phyloP scores from a whole-genome alignment of 2,329 filamentous ascomycete genomes.

The Cadophora malorum region DNA sequence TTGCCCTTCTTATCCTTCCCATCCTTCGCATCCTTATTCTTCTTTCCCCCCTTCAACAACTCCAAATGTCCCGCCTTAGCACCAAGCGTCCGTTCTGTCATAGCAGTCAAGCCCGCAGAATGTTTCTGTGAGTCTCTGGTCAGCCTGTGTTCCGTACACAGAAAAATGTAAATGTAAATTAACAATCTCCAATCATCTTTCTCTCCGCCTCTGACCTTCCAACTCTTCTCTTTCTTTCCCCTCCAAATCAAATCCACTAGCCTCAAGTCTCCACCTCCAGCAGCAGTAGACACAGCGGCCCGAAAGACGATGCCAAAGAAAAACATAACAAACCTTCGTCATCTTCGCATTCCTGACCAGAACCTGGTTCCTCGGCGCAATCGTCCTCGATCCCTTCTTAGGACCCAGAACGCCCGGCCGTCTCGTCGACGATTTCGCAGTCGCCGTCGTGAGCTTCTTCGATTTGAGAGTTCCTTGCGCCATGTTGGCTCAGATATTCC shows the following conservation, averaged over 20 bases:
- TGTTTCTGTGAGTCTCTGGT: constrained; percentile 56
- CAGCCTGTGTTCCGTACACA: constrained; percentile 8
- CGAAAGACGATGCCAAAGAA: not conserved
- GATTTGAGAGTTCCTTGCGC: constrained; percentile 46
- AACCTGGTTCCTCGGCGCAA: constrained; percentile 69
- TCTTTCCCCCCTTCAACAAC: constrained; percentile 70
- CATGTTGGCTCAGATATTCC: too few species aligned
- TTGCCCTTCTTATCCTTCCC: constrained; percentile 46
- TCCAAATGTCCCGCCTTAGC: constrained; percentile 74
- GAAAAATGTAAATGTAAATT: too few species aligned
- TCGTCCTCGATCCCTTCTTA: constrained; percentile 64
- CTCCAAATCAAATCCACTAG: not conserved
- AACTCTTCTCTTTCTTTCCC: too few species aligned
- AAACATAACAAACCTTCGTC: constrained; percentile 57
- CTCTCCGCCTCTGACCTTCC: too few species aligned
- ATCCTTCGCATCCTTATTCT: constrained; percentile 53
- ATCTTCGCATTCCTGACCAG: constrained; percentile 67
- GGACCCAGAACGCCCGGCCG: constrained; percentile 52
- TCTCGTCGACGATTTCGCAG: constrained; percentile 34
- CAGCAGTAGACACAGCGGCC: not conserved
- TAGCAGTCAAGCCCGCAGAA: constrained; percentile 63
- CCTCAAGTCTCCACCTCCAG: not conserved
- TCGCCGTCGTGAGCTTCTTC: constrained; percentile 41
- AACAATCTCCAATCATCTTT: too few species aligned
- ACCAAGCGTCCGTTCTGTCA: constrained; percentile 72